A percentile compares a stretch with the other conserved stretches of the same genome.
phyloP scores from a whole-genome alignment of 345 rosid genomes.

The Dimocarpus longan region DNA sequence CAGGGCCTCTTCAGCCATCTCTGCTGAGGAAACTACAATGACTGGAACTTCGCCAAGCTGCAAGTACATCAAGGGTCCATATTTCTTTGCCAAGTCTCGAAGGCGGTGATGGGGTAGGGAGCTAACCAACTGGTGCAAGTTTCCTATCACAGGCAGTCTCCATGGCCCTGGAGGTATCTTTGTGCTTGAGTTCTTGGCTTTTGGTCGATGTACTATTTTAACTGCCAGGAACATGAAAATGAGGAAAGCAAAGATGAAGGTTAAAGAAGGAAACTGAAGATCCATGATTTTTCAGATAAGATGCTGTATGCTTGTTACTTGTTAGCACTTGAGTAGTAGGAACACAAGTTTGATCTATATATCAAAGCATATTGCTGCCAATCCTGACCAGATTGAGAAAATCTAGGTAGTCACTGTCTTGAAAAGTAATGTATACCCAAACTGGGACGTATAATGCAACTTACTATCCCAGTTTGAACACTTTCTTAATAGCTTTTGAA shows the following conservation, averaged over 20 bases:
- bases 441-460: too few species aligned
- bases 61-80: conserved; percentile 36
- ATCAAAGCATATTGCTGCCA: too few species aligned
- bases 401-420: too few species aligned
- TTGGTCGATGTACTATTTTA: not conserved
- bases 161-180: conserved; percentile 35
- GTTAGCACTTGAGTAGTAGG: too few species aligned
- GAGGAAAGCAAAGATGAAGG: conserved; percentile 13
- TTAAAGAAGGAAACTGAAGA: conserved; percentile 13
- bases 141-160: conserved; percentile 34
- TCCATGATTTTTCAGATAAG: not conserved
- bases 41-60: conserved; percentile 34
- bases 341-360: too few species aligned
- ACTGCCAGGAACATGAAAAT: conserved; percentile 11
- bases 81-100: conserved; percentile 20
- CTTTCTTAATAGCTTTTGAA: too few species aligned
- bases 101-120: conserved; percentile 29
- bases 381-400: too few species aligned
- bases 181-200: not conserved
- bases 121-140: conserved; percentile 25
- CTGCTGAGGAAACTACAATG: conserved; percentile 23
- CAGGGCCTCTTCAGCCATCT: conserved; percentile 23
- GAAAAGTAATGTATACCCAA: too few species aligned
- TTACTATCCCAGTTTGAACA: too few species aligned
- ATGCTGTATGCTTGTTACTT: too few species aligned